These are phyloP conservation scores for Stromatinia cepivora DNA, from an alignment of 2,329 filamentous ascomycete species.

Conservation along the genomic window DNA sequence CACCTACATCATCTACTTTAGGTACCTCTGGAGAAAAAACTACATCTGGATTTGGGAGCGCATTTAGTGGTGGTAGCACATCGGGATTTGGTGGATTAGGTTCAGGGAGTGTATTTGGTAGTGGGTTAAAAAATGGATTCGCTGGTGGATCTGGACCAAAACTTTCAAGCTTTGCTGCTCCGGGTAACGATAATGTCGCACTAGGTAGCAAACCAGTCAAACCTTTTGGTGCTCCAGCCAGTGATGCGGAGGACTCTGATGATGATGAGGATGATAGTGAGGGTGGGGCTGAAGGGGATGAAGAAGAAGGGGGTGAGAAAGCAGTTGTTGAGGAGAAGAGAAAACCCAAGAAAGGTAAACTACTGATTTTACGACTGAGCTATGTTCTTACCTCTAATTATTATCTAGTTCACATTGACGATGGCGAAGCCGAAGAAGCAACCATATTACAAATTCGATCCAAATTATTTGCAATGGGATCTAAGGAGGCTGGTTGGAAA, in stretches of 20 bases:
- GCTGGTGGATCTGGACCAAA: constrained; percentile 45
- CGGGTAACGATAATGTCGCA: constrained; percentile 50
- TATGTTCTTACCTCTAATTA: background rate
- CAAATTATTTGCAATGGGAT: constrained; percentile 80
- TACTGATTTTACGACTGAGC: background rate
- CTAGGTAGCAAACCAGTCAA: constrained; percentile 61
- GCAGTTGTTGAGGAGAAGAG: constrained; percentile 59
- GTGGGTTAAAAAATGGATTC: constrained; percentile 46
- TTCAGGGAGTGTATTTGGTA: constrained; percentile 45
- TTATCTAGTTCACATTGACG: constrained; percentile 62
- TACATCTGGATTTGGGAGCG: constrained; percentile 43
- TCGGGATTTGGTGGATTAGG: constrained; percentile 42
- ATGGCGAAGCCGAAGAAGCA: constrained; percentile 81
- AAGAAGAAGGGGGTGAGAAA: constrained; percentile 52
- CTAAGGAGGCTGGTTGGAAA: constrained; percentile 68
- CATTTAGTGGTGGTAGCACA: constrained; percentile 26
- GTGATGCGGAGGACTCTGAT: constrained; percentile 55
- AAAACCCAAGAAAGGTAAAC: constrained; percentile 66
- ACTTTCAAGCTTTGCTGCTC: constrained; percentile 70
- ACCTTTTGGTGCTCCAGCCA: constrained; percentile 76
- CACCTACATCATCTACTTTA: constrained; percentile 39
- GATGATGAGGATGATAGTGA: constrained; percentile 47
- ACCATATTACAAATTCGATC: constrained; percentile 75
- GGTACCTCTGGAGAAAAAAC: constrained; percentile 41
- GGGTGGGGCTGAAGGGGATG: constrained; percentile 46